Evolutionary conservation across 495 filamentous ascomycete species (phyloP).

Genomic region (Cercophora sp.): DNA sequence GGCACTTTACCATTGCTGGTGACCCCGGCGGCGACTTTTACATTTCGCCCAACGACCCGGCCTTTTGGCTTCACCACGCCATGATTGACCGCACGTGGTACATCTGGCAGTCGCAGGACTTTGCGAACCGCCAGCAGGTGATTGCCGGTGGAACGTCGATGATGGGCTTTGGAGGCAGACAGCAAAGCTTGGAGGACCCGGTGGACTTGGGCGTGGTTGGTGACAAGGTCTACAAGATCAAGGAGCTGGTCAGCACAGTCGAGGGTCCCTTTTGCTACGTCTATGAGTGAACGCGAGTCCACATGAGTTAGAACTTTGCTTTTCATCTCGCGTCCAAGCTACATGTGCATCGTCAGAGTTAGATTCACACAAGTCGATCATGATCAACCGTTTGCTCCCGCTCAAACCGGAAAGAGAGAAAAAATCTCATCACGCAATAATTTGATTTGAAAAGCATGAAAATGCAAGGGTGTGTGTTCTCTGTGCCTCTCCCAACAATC

Average conservation of each 20-base stretch:
- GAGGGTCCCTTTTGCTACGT: conserved; percentile 51
- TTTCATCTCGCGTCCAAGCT: too few relatives aligned
- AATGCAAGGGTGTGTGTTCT: too few relatives aligned
- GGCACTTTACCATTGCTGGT: conserved; percentile 41
- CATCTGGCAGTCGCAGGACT: conserved; percentile 59
- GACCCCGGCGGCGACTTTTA: conserved; percentile 47
- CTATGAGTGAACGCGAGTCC: conserved; percentile 47
- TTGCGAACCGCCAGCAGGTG: conserved; percentile 26
- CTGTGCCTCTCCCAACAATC: too few relatives aligned
- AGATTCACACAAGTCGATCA: too few relatives aligned
- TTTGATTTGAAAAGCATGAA: too few relatives aligned
- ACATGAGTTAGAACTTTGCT: too few relatives aligned
- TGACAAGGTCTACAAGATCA: conserved; percentile 37
- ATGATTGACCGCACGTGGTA: conserved; percentile 65
- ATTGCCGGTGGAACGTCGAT: conserved; percentile 39
- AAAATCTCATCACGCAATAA: too few relatives aligned
- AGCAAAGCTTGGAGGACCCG: conserved; percentile 37
- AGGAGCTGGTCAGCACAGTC: conserved; percentile 40
- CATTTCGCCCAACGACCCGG: conserved; percentile 61
- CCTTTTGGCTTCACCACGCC: conserved; percentile 64
- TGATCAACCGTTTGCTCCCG: too few relatives aligned
- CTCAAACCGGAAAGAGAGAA: too few relatives aligned
- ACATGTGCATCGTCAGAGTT: too few relatives aligned
- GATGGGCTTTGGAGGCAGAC: conserved; percentile 30
- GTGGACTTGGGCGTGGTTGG: conserved; percentile 41